Percentiles rank a stretch among this genome's conserved stretches.
These are phyloP conservation scores for Globisporangium lucens DNA, from an alignment of 352 stramenopile genomes.

Conservation along the genomic window DNA sequence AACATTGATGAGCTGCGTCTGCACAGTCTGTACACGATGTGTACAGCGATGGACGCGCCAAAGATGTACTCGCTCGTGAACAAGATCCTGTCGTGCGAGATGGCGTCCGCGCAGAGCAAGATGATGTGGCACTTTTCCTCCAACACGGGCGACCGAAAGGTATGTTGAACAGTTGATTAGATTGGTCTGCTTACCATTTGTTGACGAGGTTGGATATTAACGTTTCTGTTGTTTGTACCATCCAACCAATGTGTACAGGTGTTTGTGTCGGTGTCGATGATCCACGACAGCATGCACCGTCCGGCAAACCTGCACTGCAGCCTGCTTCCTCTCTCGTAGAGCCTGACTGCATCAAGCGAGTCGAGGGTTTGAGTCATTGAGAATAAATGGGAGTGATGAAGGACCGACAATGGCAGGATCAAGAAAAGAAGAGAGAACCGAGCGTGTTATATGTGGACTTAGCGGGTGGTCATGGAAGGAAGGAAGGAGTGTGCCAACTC, in stretches of 20 bases:
- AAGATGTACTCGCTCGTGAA: conserved; percentile 83
- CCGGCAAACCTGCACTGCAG: conserved; percentile 79
- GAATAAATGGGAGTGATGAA: conserved; percentile 4
- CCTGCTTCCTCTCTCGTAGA: conserved; percentile 63
- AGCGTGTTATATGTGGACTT: no score
- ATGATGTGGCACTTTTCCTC: conserved; percentile 81
- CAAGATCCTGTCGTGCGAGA: conserved; percentile 74
- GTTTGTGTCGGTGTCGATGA: conserved; percentile 83
- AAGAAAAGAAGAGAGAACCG: conserved; percentile 2
- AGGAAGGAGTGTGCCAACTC: no score
- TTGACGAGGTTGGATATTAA: no score
- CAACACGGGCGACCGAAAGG: conserved; percentile 68
- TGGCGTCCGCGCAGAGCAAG: conserved; percentile 76
- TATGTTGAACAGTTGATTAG: conserved; percentile 19
- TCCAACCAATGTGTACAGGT: conserved; percentile 29
- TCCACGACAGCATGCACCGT: conserved; percentile 73
- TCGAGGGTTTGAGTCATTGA: background rate
- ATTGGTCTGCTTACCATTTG: background rate
- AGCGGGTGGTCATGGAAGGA: no score
- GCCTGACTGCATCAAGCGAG: conserved; percentile 6
- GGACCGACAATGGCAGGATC: background rate
- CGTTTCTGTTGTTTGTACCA: conserved; percentile 9
- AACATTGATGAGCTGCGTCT: conserved; percentile 76
- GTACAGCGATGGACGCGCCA: conserved; percentile 60
- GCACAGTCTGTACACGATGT: conserved; percentile 82